Evolutionary conservation across 73 alveolate species (phyloP).

Genomic region (Paramecium sexaurelia): DNA sequence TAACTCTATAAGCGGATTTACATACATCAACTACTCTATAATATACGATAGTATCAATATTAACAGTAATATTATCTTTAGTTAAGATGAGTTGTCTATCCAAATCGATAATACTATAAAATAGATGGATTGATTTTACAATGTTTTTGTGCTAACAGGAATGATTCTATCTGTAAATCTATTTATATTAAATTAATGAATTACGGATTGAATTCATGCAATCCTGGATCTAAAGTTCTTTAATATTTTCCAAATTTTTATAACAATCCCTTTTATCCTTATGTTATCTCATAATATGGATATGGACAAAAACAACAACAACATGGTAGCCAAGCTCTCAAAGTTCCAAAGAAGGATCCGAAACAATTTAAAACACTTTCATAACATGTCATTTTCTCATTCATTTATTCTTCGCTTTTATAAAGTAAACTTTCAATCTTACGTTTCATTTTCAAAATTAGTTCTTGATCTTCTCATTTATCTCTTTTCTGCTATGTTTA

Average conservation of each 20-base stretch:
- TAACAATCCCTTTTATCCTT: slow-evolving; percentile 55
- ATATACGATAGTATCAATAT: slow-evolving; percentile 65
- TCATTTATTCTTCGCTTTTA: not conserved
- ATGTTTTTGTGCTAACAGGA: slow-evolving; percentile 35
- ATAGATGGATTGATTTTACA: not conserved
- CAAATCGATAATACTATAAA: slow-evolving; percentile 52
- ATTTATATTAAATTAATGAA: not conserved
- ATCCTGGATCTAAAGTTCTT: slow-evolving; percentile 66
- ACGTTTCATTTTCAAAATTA: slow-evolving; percentile 5
- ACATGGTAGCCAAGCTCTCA: slow-evolving; percentile 67
- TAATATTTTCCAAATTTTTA: slow-evolving; percentile 63
- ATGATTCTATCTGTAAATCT: slow-evolving; percentile 36
- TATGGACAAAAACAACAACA: slow-evolving; percentile 64
- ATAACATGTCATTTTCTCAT: slow-evolving; percentile 56
- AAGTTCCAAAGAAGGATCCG: slow-evolving; percentile 57
- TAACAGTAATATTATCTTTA: slow-evolving; percentile 61
- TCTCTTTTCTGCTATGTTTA: not conserved
- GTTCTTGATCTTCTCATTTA: slow-evolving; percentile 53
- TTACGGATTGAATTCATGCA: slow-evolving; percentile 64
- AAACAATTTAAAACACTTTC: slow-evolving; percentile 58
- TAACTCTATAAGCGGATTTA: slow-evolving; percentile 61
- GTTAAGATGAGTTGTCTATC: slow-evolving; percentile 53
- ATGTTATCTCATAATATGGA: slow-evolving; percentile 45
- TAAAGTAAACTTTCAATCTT: not conserved
- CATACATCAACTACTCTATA: slow-evolving; percentile 64